Evolutionary conservation across 768 basidiomycete species (phyloP), one percentile per base, ranked within the genome.

Genomic region (Xerocomus potaroensis): DNA sequence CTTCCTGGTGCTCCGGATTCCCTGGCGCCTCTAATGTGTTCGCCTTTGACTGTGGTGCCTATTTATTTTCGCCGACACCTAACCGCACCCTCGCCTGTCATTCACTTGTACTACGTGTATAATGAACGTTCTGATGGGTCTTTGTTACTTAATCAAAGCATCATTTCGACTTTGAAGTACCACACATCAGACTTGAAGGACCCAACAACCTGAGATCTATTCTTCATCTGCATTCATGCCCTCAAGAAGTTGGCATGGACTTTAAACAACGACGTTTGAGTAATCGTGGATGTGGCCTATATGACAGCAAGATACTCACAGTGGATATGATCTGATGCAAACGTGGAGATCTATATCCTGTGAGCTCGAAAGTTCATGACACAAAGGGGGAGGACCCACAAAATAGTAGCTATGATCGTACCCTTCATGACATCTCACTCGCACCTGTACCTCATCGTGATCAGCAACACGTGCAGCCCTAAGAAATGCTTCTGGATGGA

Each of bases 331-430:
- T 93, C 93, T 10, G 84, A 73, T 15, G 82, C 85, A 60, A 95
- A 95, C 3, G 90, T 92, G 1, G 92, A 91, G 35, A 96, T 85
- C 91, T 92, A 31, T 30, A 21, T 18, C 14, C 18, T 33, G 23
- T 51, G 36, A 51, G 42, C 40, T 27, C 16, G n/a, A n/a, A n/a
- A 47, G n/a, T 22, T 27, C 24, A 9, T 18, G 15, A 39, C 21
- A 15, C 14, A n/a, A n/a, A 12, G 29, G 10, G 36, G 21, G 33
- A 23, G 10, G 14, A 55, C 61, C 74, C 57, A 84, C 91, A 60
- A 95, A 96, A 67, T 84, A 94, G 63, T 94, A 94, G 43, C 83
- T 82, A 61, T 92, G 88, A 58, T 94, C 91, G 60, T 94, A 95
- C 22, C 82, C 90, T 41, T 83, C 82, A 36, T 93, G 89, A 49